Base-by-base conservation (phyloP, 495 filamentous ascomycete species). In the Gamarada debralockiae region DNA sequence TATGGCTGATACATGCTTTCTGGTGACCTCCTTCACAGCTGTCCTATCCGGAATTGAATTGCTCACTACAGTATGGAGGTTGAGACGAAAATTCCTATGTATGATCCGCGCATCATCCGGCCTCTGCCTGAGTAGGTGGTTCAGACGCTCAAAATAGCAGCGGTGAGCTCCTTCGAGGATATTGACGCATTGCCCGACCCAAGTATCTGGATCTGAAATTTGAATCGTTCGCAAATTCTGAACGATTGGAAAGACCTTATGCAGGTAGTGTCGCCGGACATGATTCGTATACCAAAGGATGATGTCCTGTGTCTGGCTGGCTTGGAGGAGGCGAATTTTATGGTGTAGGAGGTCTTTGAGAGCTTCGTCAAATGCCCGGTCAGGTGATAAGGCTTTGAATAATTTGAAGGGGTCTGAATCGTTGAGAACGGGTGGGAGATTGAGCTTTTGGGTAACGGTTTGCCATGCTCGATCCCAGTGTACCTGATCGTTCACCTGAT, bases 401-500 rank as follows among this genome's bases (percentile, higher is more conserved):
- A 78, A 65, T 55, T 74, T 73, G 10, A 71, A 57, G 48, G 75
- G 58, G 17, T 41, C 51, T 24, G 62, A 14, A 63, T 63, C 43
- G 31, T 48, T 48, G 15, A 45, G 37, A 36, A 60, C 40, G 65
- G 72, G 69, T 40, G 70, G 53, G 2, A 90, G 66, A 4, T 72
- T 65, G 14, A 92, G 75, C 41, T 78, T 80, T 33, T 73, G 69
- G 10, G 84, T 89, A 40, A 84, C 85, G 2, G 74, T 67, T 61
- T 80, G 78, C 85, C 87, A 90, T 33, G 86, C 81, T 48, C 79
- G 74, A 56, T 87, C 79, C 77, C 82, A 89, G 48, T 67, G 67
- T 48, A 74, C 70, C 61, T 85, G 82, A 52, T 89, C 80, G 36
- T 66, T 58, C 6, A 57, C 47, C 38, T 59, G 56, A 15, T 41